Percentiles rank a stretch among this genome's conserved stretches.
These are phyloP conservation scores for Leonotis leonurus DNA, from an alignment of 257 asterid species.

Conservation along the genomic window DNA sequence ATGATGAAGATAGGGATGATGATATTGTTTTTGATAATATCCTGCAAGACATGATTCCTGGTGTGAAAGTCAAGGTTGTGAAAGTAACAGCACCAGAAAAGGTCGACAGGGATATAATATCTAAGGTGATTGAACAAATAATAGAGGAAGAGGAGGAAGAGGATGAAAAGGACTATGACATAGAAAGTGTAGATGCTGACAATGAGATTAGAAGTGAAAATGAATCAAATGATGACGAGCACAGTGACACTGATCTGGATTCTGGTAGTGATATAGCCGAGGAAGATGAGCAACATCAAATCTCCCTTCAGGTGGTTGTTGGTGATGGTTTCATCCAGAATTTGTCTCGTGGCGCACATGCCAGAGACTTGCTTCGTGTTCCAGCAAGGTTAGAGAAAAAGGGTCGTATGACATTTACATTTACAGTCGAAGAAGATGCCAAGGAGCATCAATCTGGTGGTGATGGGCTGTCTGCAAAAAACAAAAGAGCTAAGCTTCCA, in stretches of 20 bases:
- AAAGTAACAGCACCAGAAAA: constrained; percentile 71
- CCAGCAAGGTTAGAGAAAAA: constrained; percentile 79
- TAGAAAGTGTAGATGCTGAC: constrained; percentile 32
- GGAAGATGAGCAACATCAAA: constrained; percentile 50
- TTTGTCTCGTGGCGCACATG: constrained; percentile 29
- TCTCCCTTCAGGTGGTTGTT: constrained; percentile 65
- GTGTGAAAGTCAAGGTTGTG: constrained; percentile 84
- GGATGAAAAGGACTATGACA: constrained; percentile 40
- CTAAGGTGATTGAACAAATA: constrained; percentile 82
- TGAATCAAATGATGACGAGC: constrained; percentile 45
- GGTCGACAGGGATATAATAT: constrained; percentile 67
- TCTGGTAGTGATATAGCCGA: constrained; percentile 41
- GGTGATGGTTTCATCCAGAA: constrained; percentile 48
- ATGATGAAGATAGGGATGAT: constrained; percentile 64
- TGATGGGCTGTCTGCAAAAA: constrained; percentile 44
- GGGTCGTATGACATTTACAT: constrained; percentile 63
- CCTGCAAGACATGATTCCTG: constrained; percentile 87
- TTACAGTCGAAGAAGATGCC: constrained; percentile 70
- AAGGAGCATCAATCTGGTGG: constrained; percentile 30
- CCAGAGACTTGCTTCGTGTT: constrained; percentile 63
- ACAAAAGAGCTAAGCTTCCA: constrained; percentile 54
- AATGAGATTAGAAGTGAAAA: constrained; percentile 38
- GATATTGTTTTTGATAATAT: constrained; percentile 63
- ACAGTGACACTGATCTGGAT: constrained; percentile 40
- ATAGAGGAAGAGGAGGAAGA: constrained; percentile 81